Evolutionary conservation across 768 basidiomycete genomes (phyloP), one percentile per base, ranked within the genome.

Genomic region (Tricholoma matsutake): DNA sequence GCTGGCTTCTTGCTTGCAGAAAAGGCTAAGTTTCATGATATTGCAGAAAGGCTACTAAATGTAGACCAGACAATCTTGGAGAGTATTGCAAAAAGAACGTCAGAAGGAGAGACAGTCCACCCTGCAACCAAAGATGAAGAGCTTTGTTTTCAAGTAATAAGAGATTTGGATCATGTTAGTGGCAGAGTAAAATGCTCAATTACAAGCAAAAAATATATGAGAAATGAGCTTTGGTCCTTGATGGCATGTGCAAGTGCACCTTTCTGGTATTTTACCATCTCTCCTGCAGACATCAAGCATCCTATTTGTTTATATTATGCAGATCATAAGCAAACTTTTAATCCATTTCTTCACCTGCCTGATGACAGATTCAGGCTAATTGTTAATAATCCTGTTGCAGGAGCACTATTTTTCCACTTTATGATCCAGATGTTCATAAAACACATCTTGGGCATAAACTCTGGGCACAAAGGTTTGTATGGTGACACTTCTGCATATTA

Each of bases 291-390:
- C 61, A 63, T 58, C 2, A 63, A 61, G 4, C 70, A 76, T 63
- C 76, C 76, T 3, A 58, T 79, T 4, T 73, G 68, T 37, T 34
- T 78, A 16, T 78, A 79, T 55, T 74, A n/a, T n/a, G n/a, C n/a
- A n/a, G n/a, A n/a, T n/a, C n/a, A n/a, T n/a, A 61, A 73, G 1
- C 49, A 67, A 22, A 62, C 54, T 2, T 73, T 75, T 56, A 22
- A 57, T 0, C 71, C 69, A 10, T 25, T 29, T 32, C 34, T 41
- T 65, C 13, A 10, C 10, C 10, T 37, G 35, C 9, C 35, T 10
- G 35, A 37, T 37, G 35, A 37, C 11, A 32, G 35, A 37, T 10
- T 37, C 3, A 37, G 35, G 11, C 11, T 37, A 11, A 37, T 37
- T 37, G 35, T n/a, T n/a, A n/a, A n/a, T n/a, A n/a, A n/a, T n/a